Evolutionary conservation across 257 asterid species (phyloP), one percentile per base, ranked within the genome.

Genomic region (Linderniella brevidens): DNA sequence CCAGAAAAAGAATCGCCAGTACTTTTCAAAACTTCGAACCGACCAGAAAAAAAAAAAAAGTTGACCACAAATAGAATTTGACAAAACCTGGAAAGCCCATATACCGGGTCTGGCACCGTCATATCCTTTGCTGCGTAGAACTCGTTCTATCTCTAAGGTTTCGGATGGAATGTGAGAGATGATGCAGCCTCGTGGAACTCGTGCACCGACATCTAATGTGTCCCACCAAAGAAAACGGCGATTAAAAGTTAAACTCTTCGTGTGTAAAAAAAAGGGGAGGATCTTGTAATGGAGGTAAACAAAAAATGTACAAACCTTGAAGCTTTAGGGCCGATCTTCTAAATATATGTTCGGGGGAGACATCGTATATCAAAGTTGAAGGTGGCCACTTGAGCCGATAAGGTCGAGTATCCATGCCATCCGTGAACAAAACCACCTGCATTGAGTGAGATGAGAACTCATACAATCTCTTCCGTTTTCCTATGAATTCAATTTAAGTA

Each of bases 401-500:
- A 15, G 96, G 86, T 4, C 93, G 85, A 15, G 94, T 86, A 44
- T 85, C 96, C 83, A 81, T 70, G 5, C 94, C 94, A 76, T 86
- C 93, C 20, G 94, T 76, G 45, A 81, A 66, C 54, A 78, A 57
- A 63, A 86, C 78, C 81, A 74, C 80, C 96, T 86, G 69, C 65
- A 71, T 57, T 57, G 35, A 37, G 62, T 52, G 32, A 65, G 68
- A 65, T 48, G 43, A 57, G 29, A 61, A 35, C 41, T 19, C 58
- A 49, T 16, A 37, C 40, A 14, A 52, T 37, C 29, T 2, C 11
- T 9, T 4, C 17, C 32, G 4, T 29, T 8, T 11, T 17, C 47
- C 42, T 49, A 18, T 37, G 38, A 19, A 37, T 19, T 29, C n/a
- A 7, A 37, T 19, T 29, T 11, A 7, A 56, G 25, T 12, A 39